Percentiles rank a stretch among this genome's conserved stretches.
phyloP scores from a whole-genome alignment of 2,329 filamentous ascomycete species.

The Akanthomyces muscarius region DNA sequence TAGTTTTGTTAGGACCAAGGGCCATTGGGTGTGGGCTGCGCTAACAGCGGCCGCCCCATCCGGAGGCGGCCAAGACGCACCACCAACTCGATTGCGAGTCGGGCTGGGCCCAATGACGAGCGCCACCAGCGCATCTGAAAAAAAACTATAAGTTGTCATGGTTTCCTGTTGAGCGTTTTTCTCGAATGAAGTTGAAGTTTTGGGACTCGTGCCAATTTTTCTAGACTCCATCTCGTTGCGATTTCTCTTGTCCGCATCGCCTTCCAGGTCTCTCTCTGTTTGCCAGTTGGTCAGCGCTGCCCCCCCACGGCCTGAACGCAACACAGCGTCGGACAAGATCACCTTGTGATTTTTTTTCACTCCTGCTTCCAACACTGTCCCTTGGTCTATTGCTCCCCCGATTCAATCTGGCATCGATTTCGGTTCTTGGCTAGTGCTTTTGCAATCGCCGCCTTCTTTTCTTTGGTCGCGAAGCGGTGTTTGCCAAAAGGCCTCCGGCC shows the following conservation, averaged over 20 bases:
- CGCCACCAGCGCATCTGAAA: neutral
- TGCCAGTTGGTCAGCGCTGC: neutral
- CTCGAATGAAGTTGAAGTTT: neutral
- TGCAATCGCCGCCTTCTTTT: neutral
- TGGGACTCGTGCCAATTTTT: neutral
- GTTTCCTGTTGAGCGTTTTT: neutral
- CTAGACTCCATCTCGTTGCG: neutral
- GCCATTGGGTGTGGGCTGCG: neutral
- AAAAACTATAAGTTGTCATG: neutral
- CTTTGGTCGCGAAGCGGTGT: neutral
- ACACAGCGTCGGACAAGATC: conserved; percentile 7
- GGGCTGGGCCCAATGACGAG: neutral
- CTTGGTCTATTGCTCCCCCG: neutral
- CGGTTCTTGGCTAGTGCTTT: neutral
- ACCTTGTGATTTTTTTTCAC: conserved; percentile 9
- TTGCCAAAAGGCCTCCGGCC: neutral
- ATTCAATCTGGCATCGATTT: neutral
- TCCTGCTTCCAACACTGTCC: too few relatives aligned
- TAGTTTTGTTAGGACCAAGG: too few relatives aligned
- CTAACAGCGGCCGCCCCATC: neutral
- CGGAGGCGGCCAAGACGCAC: neutral
- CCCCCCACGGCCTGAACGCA: neutral
- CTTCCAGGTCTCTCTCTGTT: too few relatives aligned
- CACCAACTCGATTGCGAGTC: neutral
- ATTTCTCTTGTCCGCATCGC: neutral